phyloP scores from a whole-genome alignment of 805 yeast species.

The Saccharomycopsis vini region DNA sequence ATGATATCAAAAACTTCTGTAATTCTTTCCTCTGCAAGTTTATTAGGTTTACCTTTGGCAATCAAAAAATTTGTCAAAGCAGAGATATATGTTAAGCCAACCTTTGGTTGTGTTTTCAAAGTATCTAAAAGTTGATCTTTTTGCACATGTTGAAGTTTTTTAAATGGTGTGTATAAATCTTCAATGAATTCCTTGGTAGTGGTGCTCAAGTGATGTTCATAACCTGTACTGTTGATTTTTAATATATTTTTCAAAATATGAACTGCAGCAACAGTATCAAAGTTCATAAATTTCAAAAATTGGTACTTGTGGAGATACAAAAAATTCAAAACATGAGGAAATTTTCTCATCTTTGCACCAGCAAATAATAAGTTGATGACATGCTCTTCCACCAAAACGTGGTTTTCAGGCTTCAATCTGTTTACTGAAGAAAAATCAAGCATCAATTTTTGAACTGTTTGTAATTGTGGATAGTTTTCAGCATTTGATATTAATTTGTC shows the following conservation, averaged over 20 bases:
- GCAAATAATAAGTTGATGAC: conserved; percentile 14
- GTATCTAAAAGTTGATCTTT: no score
- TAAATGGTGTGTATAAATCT: neutral
- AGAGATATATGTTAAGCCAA: conserved; percentile 10
- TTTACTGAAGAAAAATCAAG: conserved; percentile 6
- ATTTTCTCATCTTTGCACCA: conserved; percentile 12
- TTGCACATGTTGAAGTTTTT: neutral
- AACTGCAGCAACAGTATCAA: conserved; percentile 2
- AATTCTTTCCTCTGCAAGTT: conserved; percentile 3
- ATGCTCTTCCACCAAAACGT: conserved; percentile 11
- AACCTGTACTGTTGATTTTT: conserved; percentile 5
- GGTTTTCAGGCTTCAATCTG: conserved; percentile 2
- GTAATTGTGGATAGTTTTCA: conserved; percentile 2
- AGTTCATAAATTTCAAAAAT: neutral
- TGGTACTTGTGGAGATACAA: conserved; percentile 7
- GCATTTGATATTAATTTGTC: conserved; percentile 8
- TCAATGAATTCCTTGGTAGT: neutral
- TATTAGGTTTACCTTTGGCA: conserved; percentile 7
- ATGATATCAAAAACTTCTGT: conserved; percentile 2
- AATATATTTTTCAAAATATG: conserved; percentile 14
- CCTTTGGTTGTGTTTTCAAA: conserved; percentile 3
- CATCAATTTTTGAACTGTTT: conserved; percentile 3
- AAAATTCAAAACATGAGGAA: conserved; percentile 14
- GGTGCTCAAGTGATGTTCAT: no score
- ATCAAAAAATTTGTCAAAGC: conserved; percentile 8